These are phyloP conservation scores for Clitopilus passeckerianus DNA, from an alignment of 768 basidiomycete species.

Conservation along the genomic window DNA sequence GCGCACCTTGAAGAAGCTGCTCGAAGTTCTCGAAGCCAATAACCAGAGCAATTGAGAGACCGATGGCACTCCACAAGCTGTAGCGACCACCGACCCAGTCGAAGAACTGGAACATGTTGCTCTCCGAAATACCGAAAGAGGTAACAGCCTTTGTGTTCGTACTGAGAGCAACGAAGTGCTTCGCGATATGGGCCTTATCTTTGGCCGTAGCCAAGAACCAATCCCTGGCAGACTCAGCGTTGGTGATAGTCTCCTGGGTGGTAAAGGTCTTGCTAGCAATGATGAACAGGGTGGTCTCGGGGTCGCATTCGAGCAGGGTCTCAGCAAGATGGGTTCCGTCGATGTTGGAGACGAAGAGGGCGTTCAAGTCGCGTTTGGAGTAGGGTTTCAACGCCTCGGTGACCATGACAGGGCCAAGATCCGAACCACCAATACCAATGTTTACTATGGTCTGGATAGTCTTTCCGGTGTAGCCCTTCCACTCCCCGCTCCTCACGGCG, in stretches of 20 bases:
- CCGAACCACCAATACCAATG: slow-evolving; percentile 98
- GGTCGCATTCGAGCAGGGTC: slow-evolving; percentile 72
- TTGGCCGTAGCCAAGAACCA: slow-evolving; percentile 89
- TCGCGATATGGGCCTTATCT: slow-evolving; percentile 90
- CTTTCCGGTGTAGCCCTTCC: slow-evolving; percentile 99
- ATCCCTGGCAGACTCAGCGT: slow-evolving; percentile 87
- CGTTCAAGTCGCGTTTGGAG: slow-evolving; percentile 80
- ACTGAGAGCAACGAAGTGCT: slow-evolving; percentile 97
- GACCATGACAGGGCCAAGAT: slow-evolving; percentile 98
- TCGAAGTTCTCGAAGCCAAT: slow-evolving; percentile 96
- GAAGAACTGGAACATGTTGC: slow-evolving; percentile 99
- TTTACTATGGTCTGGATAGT: slow-evolving; percentile 92
- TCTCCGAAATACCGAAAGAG: slow-evolving; percentile 83
- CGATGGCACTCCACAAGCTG: slow-evolving; percentile 98
- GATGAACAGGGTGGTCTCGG: slow-evolving; percentile 94
- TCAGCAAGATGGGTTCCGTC: slow-evolving; percentile 97
- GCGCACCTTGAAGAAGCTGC: slow-evolving; percentile 83
- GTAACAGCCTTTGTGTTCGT: slow-evolving; percentile 95
- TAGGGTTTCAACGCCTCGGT: slow-evolving; percentile 96
- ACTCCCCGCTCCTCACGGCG: slow-evolving; percentile 75
- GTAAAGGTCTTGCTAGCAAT: slow-evolving; percentile 99
- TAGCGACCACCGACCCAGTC: slow-evolving; percentile 99
- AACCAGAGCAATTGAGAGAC: slow-evolving; percentile 87
- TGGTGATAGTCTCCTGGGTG: slow-evolving; percentile 99
- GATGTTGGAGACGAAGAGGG: slow-evolving; percentile 94